These are phyloP conservation scores for Mucor velutinosus DNA, from an alignment of 371 early-diverging fungal genomes.

Conservation along the genomic window DNA sequence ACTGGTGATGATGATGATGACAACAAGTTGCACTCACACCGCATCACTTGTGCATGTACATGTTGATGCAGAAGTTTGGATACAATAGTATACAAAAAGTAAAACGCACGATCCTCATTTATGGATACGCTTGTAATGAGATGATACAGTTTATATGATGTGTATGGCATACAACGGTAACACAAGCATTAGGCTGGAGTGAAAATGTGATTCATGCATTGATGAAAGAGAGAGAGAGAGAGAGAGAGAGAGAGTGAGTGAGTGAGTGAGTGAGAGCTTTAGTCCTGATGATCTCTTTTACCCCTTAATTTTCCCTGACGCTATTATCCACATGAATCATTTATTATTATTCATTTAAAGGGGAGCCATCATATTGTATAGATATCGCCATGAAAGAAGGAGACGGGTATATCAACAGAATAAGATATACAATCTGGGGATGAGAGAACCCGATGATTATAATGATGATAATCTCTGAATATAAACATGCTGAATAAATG, in stretches of 20 bases:
- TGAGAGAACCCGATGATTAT: neutral
- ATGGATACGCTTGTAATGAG: neutral
- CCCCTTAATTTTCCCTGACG: neutral
- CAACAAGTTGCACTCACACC: neutral
- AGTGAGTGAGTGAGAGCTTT: too few species aligned
- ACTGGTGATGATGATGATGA: neutral
- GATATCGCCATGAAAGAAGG: neutral
- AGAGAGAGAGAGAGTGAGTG: neutral
- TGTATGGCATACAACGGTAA: neutral
- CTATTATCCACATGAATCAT: neutral
- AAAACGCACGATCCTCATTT: constrained; percentile 1
- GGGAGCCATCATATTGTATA: neutral
- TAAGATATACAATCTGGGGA: neutral
- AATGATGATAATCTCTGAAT: neutral
- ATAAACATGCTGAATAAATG: neutral
- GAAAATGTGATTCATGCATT: neutral
- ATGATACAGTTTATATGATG: neutral
- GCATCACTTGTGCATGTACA: neutral
- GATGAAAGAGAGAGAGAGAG: neutral
- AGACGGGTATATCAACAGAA: neutral
- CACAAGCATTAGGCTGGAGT: neutral
- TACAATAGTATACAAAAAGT: neutral
- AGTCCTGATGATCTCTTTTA: neutral
- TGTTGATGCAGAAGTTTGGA: neutral
- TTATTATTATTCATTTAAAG: neutral